These are phyloP conservation scores for Naumovozyma castellii DNA, from an alignment of 805 yeast genomes.

Conservation along the genomic window DNA sequence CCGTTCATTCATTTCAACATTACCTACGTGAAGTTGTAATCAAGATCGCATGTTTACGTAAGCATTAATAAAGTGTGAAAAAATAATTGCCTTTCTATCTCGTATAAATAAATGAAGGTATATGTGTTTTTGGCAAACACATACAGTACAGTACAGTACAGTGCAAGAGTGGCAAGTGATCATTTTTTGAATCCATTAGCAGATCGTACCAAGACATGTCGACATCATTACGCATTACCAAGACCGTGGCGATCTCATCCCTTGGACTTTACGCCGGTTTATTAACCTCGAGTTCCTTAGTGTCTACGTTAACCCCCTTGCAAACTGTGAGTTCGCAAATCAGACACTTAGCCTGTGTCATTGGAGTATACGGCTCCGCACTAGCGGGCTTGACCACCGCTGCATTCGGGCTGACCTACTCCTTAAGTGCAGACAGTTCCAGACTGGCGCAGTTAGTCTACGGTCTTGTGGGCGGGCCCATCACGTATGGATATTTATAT, in stretches of 20 bases:
- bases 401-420: slow-evolving; percentile 45
- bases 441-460: slow-evolving; percentile 2
- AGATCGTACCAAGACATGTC: no score
- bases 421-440: slow-evolving; percentile 2
- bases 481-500: slow-evolving; percentile 8
- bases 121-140: no score
- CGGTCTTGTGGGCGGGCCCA: slow-evolving; percentile 9
- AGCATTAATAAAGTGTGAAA: no score
- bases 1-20: no score
- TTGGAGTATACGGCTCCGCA: slow-evolving; percentile 16
- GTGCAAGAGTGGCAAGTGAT: no score
- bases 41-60: no score
- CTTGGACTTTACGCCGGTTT: slow-evolving; percentile 55
- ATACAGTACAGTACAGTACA: no score
- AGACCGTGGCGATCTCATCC: slow-evolving; percentile 57
- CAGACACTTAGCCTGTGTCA: slow-evolving; percentile 14
- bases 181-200: no score
- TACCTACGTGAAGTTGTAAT: no score
- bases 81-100: no score
- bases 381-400: slow-evolving; percentile 43
- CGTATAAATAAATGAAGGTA: no score
- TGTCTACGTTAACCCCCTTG: slow-evolving; percentile 23
- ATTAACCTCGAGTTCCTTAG: slow-evolving; percentile 28
- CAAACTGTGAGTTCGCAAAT: slow-evolving; percentile 12
- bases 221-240: slow-evolving; percentile 39